phyloP scores from a whole-genome alignment of 345 rosid species.

The Adansonia digitata region DNA sequence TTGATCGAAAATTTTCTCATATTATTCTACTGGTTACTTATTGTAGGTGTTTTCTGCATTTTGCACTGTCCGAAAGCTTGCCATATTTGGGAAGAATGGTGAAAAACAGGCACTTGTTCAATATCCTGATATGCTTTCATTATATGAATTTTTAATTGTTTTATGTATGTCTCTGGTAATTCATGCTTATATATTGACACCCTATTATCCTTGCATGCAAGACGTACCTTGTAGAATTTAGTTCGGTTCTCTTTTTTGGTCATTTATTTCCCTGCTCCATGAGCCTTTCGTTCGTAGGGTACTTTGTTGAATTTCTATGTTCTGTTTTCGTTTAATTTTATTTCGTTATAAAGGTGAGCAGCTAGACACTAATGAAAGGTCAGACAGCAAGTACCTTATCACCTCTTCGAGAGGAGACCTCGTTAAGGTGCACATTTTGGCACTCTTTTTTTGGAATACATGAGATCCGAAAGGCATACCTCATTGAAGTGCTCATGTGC shows the following conservation, averaged over 20 bases:
- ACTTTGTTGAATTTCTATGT: background rate
- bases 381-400: background rate
- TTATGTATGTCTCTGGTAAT: background rate
- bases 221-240: background rate
- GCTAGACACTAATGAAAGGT: background rate
- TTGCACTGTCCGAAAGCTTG: slow-evolving; percentile 90
- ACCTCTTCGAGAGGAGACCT: background rate
- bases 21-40: background rate
- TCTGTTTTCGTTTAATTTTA: background rate
- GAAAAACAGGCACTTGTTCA: slow-evolving; percentile 92
- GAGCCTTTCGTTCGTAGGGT: background rate
- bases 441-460: background rate
- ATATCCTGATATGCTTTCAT: slow-evolving; percentile 60
- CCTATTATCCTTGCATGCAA: background rate
- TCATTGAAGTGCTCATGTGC: background rate
- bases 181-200: background rate
- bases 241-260: background rate
- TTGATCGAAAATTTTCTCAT: background rate
- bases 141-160: background rate
- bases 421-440: background rate
- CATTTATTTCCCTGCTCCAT: background rate
- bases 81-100: slow-evolving; percentile 94
- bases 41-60: slow-evolving; percentile 80
- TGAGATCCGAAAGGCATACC: background rate
- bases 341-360: background rate